Base-by-base conservation (phyloP, 2,329 filamentous ascomycete species). In the Microsporum canis region DNA sequence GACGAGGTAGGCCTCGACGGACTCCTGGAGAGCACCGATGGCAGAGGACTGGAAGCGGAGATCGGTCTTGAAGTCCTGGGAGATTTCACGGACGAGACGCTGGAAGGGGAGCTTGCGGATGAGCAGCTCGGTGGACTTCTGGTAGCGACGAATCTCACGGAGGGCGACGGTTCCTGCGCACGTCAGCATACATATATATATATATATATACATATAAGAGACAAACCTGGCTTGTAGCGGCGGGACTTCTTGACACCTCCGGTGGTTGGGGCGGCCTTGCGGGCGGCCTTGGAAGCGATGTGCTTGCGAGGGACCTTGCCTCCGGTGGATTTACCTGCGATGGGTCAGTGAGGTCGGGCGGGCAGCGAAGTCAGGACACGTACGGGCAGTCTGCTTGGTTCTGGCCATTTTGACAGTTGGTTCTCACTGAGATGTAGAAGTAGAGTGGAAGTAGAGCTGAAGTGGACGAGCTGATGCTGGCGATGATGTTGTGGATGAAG, bases 31-130 rank as follows among this genome's bases (percentile, higher is more conserved):
- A 67, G 94, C 94, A 73, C 90, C 89, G 75, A 99, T 96, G 76
- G 94, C 94, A 55, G 92, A 96, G 29, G 90, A 95, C 83, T 99
- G 94, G 89, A 96, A 99, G 75, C 91, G 89, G 65, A 95, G 88
- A 68, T 95, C 88, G 70, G 88, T 91, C 82, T 95, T 95, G 84
- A 96, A 91, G 79, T 95, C 89, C 77, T 95, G 88, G 43, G 91
- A 91, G 65, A 97, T 96, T 81, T 99, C 91, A 82, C 91, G 89
- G 67, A 96, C 94, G 75, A 99, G 82, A 76, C 94, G 89, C 81
- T 96, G 90, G 83, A 99, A 99, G 64, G 94, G 94, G 66, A 96
- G 87, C 84, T 96, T 97, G 79, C 89, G 87, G 79, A 99, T 91
- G 71, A 99, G 81, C 58, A 99, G 86, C 81, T 97, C 91, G 58